phyloP scores from a whole-genome alignment of 805 yeast species.

The Priceomyces castillae region DNA sequence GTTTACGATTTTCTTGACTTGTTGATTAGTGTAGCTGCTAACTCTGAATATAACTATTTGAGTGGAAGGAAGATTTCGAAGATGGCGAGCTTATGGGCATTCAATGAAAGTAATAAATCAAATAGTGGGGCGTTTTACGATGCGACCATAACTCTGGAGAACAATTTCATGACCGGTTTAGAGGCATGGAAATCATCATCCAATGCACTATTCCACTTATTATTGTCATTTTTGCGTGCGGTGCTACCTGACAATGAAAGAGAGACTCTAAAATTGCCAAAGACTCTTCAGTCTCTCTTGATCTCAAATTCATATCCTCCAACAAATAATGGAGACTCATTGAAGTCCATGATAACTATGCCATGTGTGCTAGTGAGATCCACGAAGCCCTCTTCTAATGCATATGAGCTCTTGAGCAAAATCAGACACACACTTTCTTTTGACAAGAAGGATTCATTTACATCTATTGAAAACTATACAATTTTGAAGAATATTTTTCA shows the following conservation, averaged over 20 bases:
- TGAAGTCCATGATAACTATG: slow-evolving; percentile 45
- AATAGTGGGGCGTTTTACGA: slow-evolving; percentile 34
- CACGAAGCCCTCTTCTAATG: slow-evolving; percentile 45
- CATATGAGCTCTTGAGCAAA: slow-evolving; percentile 56
- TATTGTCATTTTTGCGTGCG: slow-evolving; percentile 73
- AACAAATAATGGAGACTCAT: slow-evolving; percentile 31
- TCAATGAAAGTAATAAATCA: slow-evolving; percentile 41
- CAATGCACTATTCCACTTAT: slow-evolving; percentile 80
- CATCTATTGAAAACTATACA: slow-evolving; percentile 75
- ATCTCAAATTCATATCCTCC: slow-evolving; percentile 79
- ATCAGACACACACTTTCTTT: slow-evolving; percentile 55
- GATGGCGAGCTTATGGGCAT: slow-evolving; percentile 89
- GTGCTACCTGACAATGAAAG: slow-evolving; percentile 69
- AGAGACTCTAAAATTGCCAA: slow-evolving; percentile 58
- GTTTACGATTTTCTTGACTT: slow-evolving; percentile 85
- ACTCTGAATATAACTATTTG: slow-evolving; percentile 73
- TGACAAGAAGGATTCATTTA: slow-evolving; percentile 65
- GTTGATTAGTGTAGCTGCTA: slow-evolving; percentile 71
- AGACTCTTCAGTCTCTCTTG: slow-evolving; percentile 60
- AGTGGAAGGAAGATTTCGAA: slow-evolving; percentile 78
- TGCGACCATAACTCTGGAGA: slow-evolving; percentile 33
- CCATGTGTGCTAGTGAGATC: slow-evolving; percentile 63
- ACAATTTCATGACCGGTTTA: slow-evolving; percentile 63
- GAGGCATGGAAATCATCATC: slow-evolving; percentile 77
- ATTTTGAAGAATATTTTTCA: slow-evolving; percentile 70